These are phyloP conservation scores for Microthyrium microscopicum DNA, from an alignment of 2,329 filamentous ascomycete species.

Conservation along the genomic window DNA sequence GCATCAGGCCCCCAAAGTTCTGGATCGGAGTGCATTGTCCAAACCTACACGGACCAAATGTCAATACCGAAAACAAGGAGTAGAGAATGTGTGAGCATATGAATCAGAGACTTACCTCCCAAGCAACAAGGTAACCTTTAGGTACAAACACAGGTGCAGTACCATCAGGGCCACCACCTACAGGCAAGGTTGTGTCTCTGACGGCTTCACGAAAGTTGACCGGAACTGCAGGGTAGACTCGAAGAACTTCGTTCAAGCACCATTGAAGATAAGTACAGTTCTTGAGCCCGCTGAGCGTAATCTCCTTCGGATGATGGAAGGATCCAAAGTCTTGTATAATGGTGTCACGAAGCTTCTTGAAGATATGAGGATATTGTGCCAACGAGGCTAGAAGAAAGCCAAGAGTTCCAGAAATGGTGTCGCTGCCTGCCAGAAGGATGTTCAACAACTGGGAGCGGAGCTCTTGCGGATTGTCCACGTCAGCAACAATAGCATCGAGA, in stretches of 20 bases:
- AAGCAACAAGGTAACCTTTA: conserved; percentile 16
- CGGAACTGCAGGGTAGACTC: conserved; percentile 4
- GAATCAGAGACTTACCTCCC: background rate
- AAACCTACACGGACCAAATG: conserved; percentile 14
- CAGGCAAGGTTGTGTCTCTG: conserved; percentile 2
- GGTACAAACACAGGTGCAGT: conserved; percentile 1
- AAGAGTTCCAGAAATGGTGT: background rate
- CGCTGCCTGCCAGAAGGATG: conserved; percentile 5
- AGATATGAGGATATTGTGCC: background rate
- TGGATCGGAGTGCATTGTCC: conserved; percentile 16
- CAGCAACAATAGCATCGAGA: conserved; percentile 1
- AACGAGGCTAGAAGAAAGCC: background rate
- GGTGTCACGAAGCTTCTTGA: background rate
- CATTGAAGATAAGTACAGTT: conserved; percentile 3
- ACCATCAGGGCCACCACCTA: conserved; percentile 5
- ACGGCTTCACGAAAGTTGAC: conserved; percentile 4
- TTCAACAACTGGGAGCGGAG: conserved; percentile 6
- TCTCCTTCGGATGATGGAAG: conserved; percentile 2
- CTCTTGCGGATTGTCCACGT: conserved; percentile 3
- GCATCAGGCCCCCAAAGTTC: conserved; percentile 22
- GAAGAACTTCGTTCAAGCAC: conserved; percentile 2
- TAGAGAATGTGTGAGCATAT: conserved; percentile 22
- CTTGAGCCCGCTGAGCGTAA: conserved; percentile 1
- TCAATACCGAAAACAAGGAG: conserved; percentile 10
- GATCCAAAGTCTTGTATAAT: background rate